phyloP scores from a whole-genome alignment of 495 filamentous ascomycete genomes.

The Xylaria castorea region DNA sequence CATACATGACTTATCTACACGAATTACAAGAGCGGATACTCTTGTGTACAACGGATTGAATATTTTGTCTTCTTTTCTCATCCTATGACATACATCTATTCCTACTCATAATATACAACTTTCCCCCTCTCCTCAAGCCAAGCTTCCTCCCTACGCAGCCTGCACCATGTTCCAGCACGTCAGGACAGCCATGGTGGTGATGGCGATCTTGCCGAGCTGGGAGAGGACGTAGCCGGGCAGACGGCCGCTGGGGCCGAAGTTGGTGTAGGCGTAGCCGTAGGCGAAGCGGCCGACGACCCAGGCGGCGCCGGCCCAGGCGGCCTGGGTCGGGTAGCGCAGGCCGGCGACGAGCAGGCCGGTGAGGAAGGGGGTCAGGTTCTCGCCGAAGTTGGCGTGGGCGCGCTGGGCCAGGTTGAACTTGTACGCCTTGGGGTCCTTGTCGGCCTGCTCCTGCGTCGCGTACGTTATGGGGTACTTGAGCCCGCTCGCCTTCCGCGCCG shows the following conservation, averaged over 20 bases:
- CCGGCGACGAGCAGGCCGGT: slow-evolving; percentile 61
- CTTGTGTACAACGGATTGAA: background rate
- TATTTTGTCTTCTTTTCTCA: background rate
- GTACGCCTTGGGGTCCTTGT: slow-evolving; percentile 59
- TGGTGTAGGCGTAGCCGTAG: slow-evolving; percentile 68
- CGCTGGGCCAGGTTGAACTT: slow-evolving; percentile 69
- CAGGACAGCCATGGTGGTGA: slow-evolving; percentile 46
- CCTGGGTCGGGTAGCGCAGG: slow-evolving; percentile 62
- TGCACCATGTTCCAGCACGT: slow-evolving; percentile 39
- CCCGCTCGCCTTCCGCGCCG: slow-evolving; percentile 59
- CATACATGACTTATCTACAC: background rate
- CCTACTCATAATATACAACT: background rate
- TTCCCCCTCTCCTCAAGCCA: background rate
- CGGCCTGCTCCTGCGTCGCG: slow-evolving; percentile 63
- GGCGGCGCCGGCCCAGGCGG: slow-evolving; percentile 56
- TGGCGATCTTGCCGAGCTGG: slow-evolving; percentile 31
- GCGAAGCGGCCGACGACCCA: slow-evolving; percentile 64
- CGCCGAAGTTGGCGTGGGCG: slow-evolving; percentile 73
- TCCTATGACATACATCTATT: background rate
- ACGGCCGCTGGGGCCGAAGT: slow-evolving; percentile 46
- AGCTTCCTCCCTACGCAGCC: slow-evolving; percentile 29
- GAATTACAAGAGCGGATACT: background rate
- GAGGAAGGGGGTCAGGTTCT: slow-evolving; percentile 68
- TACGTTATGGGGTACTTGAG: slow-evolving; percentile 70
- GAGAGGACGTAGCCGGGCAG: slow-evolving; percentile 32